Evolutionary conservation across 371 early-diverging fungal species (phyloP), one percentile per base, ranked within the genome.

Genomic region (Mycotypha africana): DNA sequence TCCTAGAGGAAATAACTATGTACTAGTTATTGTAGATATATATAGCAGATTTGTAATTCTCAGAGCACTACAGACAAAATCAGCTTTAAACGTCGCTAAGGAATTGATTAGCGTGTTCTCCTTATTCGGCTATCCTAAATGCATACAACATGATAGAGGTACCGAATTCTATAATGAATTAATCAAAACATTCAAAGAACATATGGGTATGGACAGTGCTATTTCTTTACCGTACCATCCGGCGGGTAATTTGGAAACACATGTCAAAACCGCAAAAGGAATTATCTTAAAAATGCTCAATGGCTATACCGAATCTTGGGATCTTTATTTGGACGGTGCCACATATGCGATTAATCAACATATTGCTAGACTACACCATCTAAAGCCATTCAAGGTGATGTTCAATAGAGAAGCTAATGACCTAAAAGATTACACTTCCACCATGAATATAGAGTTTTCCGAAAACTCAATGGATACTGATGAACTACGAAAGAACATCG

Each of bases 361-460:
- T 3, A 23, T 37, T 32, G 17, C 40, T 4, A 24, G 48, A 36
- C 20, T 47, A 36, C 45, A 48, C 31, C 30, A 37, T 9, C 17
- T 22, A 15, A 25, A 21, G 20, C 41, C 50, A 32, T 48, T 38
- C 20, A 35, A 20, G 7, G 33, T 51, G 11, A 57, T 56, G 40
- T 61, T 51, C 20, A 38, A 44, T 33, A 37, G 43, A 33, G 17
- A 23, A 19, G 22, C 39, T 8, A 38, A 38, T 38, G 33, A 44
- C 7, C 32, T 51, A 1, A 33, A 31, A 24, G 45, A 51, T 16
- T 43, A 38, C 22, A 28, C 30, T 24, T 17, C 32, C 4, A 10
- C 41, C 17, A 9, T 36, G 0, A 34, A 38, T 0, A 3, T 24
- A 14, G 11, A 15, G 17, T 36, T 45, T 8, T 33, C 26, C 11